phyloP scores from a whole-genome alignment of 2,329 filamentous ascomycete genomes.

The Penicillium sp. region DNA sequence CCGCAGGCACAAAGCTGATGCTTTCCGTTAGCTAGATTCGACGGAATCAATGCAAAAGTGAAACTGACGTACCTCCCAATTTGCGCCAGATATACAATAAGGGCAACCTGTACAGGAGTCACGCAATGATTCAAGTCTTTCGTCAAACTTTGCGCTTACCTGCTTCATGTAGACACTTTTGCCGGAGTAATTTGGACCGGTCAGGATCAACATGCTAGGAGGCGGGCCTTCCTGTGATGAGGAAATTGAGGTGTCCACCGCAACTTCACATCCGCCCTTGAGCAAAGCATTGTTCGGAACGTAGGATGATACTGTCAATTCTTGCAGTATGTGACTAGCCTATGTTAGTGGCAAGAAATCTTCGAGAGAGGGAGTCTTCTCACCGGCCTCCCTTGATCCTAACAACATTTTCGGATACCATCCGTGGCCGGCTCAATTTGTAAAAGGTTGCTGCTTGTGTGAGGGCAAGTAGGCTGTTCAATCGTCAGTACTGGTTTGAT shows the following conservation, averaged over 20 bases:
- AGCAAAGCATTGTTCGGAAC: slow-evolving; percentile 80
- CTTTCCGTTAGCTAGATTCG: background rate
- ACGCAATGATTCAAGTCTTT: background rate
- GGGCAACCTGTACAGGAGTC: slow-evolving; percentile 58
- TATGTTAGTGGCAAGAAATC: slow-evolving; percentile 10
- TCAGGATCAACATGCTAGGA: slow-evolving; percentile 76
- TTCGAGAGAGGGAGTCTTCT: slow-evolving; percentile 13
- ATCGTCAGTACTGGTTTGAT: background rate
- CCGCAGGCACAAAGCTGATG: slow-evolving; percentile 79
- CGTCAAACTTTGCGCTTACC: slow-evolving; percentile 21
- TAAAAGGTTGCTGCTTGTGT: slow-evolving; percentile 75
- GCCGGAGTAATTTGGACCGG: slow-evolving; percentile 93
- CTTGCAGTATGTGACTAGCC: slow-evolving; percentile 75
- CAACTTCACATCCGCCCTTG: slow-evolving; percentile 53
- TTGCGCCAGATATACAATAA: slow-evolving; percentile 91
- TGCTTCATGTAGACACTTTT: slow-evolving; percentile 98
- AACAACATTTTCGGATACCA: slow-evolving; percentile 71
- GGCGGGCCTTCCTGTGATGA: slow-evolving; percentile 20
- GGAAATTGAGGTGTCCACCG: background rate
- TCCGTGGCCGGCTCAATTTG: slow-evolving; percentile 66
- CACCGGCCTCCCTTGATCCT: slow-evolving; percentile 73
- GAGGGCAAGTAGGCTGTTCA: slow-evolving; percentile 71
- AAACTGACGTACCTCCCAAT: slow-evolving; percentile 60
- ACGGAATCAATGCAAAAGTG: background rate
- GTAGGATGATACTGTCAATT: slow-evolving; percentile 76